Evolutionary conservation across 495 filamentous ascomycete species (phyloP), one percentile per base, ranked within the genome.

Genomic region (Schizothecium vesticola): DNA sequence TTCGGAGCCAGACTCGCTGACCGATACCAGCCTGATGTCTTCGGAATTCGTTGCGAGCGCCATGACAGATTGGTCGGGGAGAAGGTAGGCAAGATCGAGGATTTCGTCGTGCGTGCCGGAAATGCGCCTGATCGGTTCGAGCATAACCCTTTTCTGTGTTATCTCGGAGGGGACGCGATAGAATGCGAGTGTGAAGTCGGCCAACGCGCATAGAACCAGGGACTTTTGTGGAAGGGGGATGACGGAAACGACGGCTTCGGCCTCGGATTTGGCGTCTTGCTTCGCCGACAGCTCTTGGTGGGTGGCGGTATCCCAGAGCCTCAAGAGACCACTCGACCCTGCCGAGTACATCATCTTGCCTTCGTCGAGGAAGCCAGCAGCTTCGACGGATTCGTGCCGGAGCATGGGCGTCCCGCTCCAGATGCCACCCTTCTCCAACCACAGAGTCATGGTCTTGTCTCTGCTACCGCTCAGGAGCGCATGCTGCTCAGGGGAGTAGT

Each of bases 51-150:
- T 98, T 10, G 94, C 93, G 21, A 99, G 81, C 26, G 95, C 95
- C 71, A 99, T 84, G 64, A 93, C 82, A 23, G 91, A 93, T 59
- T 87, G 86, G 65, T 94, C 88, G 12, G 87, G 86, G 1, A 93
- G 88, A 66, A 97, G 85, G 73, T 93, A 97, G 25, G 88, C 90
- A 24, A 97, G 79, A 71, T 98, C 96, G 71, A 98, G 96, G 65
- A 98, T 93, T 75, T 98, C 95, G 74, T 98, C 95, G 77, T 98
- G 93, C 36, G 95, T 97, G 24, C 96, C 96, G 22, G 94, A 97
- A 70, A 98, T 94, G 21, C 91, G 86, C 66, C 91, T 87, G 63
- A 90, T 78, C 0, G 82, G 82, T 62, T 82, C 76, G 61, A 75
- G 71, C 23, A 83, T 72, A 64, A 71, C 19, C 56, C 21, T 72